phyloP scores from a whole-genome alignment of 2,329 filamentous ascomycete genomes.

The Pseudopyrenochaeta lycopersici region DNA sequence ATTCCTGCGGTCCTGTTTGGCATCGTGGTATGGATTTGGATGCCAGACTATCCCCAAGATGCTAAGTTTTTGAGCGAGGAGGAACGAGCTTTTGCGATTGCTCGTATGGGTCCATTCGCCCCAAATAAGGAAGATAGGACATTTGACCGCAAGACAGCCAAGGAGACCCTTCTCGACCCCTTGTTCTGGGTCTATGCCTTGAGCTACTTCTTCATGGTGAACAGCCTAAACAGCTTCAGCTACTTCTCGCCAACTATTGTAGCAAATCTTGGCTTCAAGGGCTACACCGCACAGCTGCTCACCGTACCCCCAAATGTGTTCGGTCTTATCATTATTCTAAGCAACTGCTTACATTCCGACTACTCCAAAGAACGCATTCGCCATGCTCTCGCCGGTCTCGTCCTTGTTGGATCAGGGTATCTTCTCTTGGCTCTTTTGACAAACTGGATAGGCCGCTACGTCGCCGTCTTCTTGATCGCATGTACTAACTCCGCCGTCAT shows the following conservation, averaged over 20 bases:
- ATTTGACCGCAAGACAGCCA: slow-evolving; percentile 59
- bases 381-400: slow-evolving; percentile 23
- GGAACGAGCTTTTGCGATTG: slow-evolving; percentile 75
- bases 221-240: slow-evolving; percentile 54
- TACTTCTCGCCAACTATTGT: slow-evolving; percentile 72
- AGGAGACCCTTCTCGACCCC: slow-evolving; percentile 59
- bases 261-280: slow-evolving; percentile 63
- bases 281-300: slow-evolving; percentile 70
- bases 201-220: slow-evolving; percentile 35
- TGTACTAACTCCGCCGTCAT: slow-evolving; percentile 31
- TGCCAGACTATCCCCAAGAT: slow-evolving; percentile 77
- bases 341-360: slow-evolving; percentile 14
- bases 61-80: slow-evolving; percentile 74
- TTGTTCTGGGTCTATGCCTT: slow-evolving; percentile 62
- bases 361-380: slow-evolving; percentile 28
- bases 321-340: slow-evolving; percentile 61
- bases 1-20: slow-evolving; percentile 73
- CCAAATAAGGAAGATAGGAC: slow-evolving; percentile 49
- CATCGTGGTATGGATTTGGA: slow-evolving; percentile 73
- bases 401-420: slow-evolving; percentile 27
- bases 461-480: slow-evolving; percentile 31
- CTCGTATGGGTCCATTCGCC: slow-evolving; percentile 64
- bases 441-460: slow-evolving; percentile 31
- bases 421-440: slow-evolving; percentile 24
- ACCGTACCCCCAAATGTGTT: slow-evolving; percentile 72